Conservation (phyloP, 208 protist species). For the Crithidia mellificae region DNA sequence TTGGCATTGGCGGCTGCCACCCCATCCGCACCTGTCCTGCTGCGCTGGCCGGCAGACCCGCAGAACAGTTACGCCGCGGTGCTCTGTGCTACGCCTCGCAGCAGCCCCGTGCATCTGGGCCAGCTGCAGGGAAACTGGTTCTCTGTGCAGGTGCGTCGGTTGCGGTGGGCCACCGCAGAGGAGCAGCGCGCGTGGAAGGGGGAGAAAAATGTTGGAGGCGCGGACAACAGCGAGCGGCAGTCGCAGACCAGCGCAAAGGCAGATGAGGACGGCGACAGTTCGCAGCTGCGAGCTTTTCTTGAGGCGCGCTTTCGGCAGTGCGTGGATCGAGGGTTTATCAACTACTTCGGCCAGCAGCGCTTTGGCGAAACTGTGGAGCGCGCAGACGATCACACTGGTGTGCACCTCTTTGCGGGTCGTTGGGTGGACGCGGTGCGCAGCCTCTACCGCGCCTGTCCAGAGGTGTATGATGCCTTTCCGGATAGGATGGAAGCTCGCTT, state of each 20-base stretch:
- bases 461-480: slow-evolving; percentile 66
- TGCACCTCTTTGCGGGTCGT: slow-evolving; percentile 61
- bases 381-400: slow-evolving; percentile 68
- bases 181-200: not conserved
- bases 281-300: slow-evolving; percentile 24
- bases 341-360: slow-evolving; percentile 96
- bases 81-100: slow-evolving; percentile 10
- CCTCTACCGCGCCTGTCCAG: slow-evolving; percentile 44
- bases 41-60: slow-evolving; percentile 47
- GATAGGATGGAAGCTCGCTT: slow-evolving; percentile 60
- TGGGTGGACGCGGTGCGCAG: slow-evolving; percentile 60
- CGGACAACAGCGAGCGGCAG: too few species aligned
- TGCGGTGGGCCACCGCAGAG: slow-evolving; percentile 22
- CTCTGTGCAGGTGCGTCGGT: slow-evolving; percentile 51
- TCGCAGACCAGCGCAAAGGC: too few species aligned
- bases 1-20: slow-evolving; percentile 5
- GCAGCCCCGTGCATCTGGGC: slow-evolving; percentile 36
- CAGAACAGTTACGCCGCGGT: slow-evolving; percentile 39
- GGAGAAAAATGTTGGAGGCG: too few species aligned
- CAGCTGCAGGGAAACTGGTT: slow-evolving; percentile 77
- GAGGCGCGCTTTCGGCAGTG: slow-evolving; percentile 39
- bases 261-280: too few species aligned
- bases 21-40: slow-evolving; percentile 8
- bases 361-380: slow-evolving; percentile 74
- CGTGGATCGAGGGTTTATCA: slow-evolving; percentile 83